phyloP scores from a whole-genome alignment of 2,329 filamentous ascomycete genomes.

The Tolypocladium ophioglossoides region DNA sequence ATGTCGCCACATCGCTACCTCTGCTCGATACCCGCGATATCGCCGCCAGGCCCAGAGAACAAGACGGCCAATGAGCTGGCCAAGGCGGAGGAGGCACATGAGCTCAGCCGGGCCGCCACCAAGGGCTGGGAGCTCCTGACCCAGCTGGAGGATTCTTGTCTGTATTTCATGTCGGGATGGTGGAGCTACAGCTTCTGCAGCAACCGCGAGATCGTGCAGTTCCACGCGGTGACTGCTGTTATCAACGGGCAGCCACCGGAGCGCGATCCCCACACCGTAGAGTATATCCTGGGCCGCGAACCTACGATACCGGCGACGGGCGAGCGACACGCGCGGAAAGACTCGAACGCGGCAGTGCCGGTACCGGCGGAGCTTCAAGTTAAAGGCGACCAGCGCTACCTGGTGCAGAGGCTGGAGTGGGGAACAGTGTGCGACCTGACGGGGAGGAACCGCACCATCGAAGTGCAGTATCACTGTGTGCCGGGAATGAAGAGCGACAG shows the following conservation, averaged over 20 bases:
- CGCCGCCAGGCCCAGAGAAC: conserved; percentile 44
- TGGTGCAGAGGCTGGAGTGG: conserved; percentile 70
- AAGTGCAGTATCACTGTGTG: conserved; percentile 73
- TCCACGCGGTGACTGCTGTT: conserved; percentile 65
- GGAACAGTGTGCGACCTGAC: conserved; percentile 84
- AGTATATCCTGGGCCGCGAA: conserved; percentile 63
- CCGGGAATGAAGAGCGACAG: conserved; percentile 61
- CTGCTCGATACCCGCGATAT: conserved; percentile 71
- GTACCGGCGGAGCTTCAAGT: conserved; percentile 59
- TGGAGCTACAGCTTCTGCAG: conserved; percentile 97
- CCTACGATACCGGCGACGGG: conserved; percentile 22
- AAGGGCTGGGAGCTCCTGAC: conserved; percentile 72
- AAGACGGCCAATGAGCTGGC: conserved; percentile 57
- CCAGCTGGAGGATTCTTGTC: conserved; percentile 70
- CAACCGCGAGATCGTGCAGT: conserved; percentile 77
- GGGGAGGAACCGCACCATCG: conserved; percentile 68
- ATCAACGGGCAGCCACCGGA: conserved; percentile 62
- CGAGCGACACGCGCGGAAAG: conserved; percentile 7
- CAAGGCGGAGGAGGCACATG: conserved; percentile 67
- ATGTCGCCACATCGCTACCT: conserved; percentile 62
- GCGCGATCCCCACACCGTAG: conserved; percentile 64
- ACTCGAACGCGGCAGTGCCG: conserved; percentile 13
- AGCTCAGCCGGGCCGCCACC: conserved; percentile 65
- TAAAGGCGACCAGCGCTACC: conserved; percentile 74
- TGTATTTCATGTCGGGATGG: conserved; percentile 79